phyloP scores from a whole-genome alignment of 192 early-diverging fungal genomes.

The Mortierella hygrophila region DNA sequence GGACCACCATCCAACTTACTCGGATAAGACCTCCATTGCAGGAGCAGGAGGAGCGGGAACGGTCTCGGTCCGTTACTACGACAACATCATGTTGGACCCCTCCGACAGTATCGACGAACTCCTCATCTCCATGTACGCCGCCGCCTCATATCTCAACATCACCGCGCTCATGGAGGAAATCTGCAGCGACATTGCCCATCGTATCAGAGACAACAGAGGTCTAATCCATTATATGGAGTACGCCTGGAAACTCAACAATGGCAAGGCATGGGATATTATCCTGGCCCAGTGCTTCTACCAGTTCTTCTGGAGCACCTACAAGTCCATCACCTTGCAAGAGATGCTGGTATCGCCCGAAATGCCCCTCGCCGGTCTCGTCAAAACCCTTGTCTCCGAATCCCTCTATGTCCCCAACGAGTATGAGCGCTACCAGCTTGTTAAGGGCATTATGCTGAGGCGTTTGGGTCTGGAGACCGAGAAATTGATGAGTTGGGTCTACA shows the following conservation, averaged over 20 bases:
- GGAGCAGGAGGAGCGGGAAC: not conserved
- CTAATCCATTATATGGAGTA: slow-evolving; percentile 55
- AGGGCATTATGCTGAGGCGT: slow-evolving; percentile 38
- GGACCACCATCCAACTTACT: not conserved
- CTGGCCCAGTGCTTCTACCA: slow-evolving; percentile 51
- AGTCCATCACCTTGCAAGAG: slow-evolving; percentile 27
- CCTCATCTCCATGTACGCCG: slow-evolving; percentile 51
- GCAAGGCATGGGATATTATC: slow-evolving; percentile 53
- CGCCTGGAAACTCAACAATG: slow-evolving; percentile 51
- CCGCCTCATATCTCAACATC: slow-evolving; percentile 53
- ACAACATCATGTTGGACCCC: slow-evolving; percentile 46
- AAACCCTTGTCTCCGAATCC: slow-evolving; percentile 34
- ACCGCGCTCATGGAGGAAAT: slow-evolving; percentile 50
- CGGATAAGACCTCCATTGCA: slow-evolving; percentile 5
- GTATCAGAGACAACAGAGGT: slow-evolving; percentile 41
- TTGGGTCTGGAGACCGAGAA: slow-evolving; percentile 32
- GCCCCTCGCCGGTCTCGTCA: slow-evolving; percentile 43
- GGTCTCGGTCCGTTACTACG: slow-evolving; percentile 4
- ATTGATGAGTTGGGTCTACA: slow-evolving; percentile 39
- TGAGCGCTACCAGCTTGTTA: slow-evolving; percentile 47
- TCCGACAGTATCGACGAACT: slow-evolving; percentile 49
- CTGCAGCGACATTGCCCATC: slow-evolving; percentile 48
- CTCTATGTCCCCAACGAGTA: slow-evolving; percentile 51
- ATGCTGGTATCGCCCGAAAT: slow-evolving; percentile 50
- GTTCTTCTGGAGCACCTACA: slow-evolving; percentile 48